These are phyloP conservation scores for Dactylorhiza incarnata DNA, from an alignment of 106 monocot species.

Conservation along the genomic window DNA sequence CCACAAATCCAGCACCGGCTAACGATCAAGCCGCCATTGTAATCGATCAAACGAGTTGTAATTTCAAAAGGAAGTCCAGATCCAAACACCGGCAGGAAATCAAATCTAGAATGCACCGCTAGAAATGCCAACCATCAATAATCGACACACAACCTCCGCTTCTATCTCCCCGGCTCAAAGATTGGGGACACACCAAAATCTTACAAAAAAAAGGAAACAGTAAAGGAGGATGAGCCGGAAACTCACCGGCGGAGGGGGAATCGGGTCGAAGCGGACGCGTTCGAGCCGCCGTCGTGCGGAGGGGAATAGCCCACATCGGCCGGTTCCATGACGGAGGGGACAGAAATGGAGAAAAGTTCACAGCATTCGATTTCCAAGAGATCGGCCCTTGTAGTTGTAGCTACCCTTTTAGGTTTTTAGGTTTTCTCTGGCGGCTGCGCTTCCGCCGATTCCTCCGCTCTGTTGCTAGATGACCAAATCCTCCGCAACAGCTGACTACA, in stretches of 20 bases:
- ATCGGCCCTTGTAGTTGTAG: not conserved
- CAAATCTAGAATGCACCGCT: constrained; percentile 2
- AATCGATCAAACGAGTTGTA: not conserved
- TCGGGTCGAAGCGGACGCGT: not conserved
- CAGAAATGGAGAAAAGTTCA: not conserved
- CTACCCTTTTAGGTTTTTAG: not conserved
- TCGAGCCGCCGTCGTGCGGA: constrained; percentile 1
- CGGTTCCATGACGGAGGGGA: not conserved
- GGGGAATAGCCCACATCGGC: constrained; percentile 1
- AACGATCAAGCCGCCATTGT: not conserved
- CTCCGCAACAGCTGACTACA: not conserved
- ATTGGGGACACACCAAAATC: not conserved
- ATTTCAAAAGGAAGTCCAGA: not conserved
- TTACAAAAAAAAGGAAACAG: not conserved
- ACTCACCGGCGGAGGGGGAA: not conserved
- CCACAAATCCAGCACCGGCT: not conserved
- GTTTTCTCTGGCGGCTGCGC: not conserved
- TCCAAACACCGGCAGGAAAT: not conserved
- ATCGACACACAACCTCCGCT: not conserved
- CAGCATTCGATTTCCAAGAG: constrained; percentile 2
- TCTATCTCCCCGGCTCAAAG: not conserved
- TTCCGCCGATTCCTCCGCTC: not conserved
- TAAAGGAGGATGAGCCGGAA: not conserved
- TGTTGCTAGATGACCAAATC: not conserved
- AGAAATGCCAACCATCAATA: not conserved